Conservation (phyloP, 352 stramenopile species). For the Pythium oligandrum region DNA sequence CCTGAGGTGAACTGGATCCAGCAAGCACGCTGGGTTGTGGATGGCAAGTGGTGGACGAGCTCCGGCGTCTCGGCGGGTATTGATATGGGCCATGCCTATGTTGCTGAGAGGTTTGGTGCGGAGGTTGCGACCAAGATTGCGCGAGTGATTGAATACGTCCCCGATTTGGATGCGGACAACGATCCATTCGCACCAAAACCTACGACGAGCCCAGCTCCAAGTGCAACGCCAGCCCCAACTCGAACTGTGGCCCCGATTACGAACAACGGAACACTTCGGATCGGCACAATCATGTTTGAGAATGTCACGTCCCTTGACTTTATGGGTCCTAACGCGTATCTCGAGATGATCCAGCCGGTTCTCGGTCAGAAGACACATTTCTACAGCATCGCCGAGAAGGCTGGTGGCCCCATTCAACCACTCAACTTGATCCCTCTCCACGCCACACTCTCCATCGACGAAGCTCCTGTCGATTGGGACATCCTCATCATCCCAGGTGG, state of each 20-base stretch:
- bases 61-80: slow-evolving; percentile 58
- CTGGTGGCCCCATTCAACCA: slow-evolving; percentile 26
- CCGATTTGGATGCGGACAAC: slow-evolving; percentile 25
- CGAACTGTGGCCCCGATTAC: too few species aligned
- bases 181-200: slow-evolving; percentile 31
- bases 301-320: slow-evolving; percentile 56
- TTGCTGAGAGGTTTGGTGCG: slow-evolving; percentile 24
- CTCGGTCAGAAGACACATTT: slow-evolving; percentile 34
- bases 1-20: slow-evolving; percentile 44
- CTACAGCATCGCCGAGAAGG: slow-evolving; percentile 34
- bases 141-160: slow-evolving; percentile 33
- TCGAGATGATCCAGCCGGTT: slow-evolving; percentile 46
- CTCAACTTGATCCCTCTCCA: slow-evolving; percentile 35
- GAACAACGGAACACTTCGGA: slow-evolving; percentile 12
- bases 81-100: slow-evolving; percentile 55
- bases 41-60: slow-evolving; percentile 52
- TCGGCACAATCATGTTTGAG: slow-evolving; percentile 60
- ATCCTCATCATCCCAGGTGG: slow-evolving; percentile 41
- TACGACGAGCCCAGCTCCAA: too few species aligned
- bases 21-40: slow-evolving; percentile 53
- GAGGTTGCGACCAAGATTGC: slow-evolving; percentile 26
- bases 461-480: slow-evolving; percentile 26
- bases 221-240: too few species aligned
- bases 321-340: slow-evolving; percentile 50
- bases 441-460: slow-evolving; percentile 24